These are phyloP conservation scores for Sarocladiaceae sp. DNA, from an alignment of 2,329 filamentous ascomycete species.

Conservation along the genomic window DNA sequence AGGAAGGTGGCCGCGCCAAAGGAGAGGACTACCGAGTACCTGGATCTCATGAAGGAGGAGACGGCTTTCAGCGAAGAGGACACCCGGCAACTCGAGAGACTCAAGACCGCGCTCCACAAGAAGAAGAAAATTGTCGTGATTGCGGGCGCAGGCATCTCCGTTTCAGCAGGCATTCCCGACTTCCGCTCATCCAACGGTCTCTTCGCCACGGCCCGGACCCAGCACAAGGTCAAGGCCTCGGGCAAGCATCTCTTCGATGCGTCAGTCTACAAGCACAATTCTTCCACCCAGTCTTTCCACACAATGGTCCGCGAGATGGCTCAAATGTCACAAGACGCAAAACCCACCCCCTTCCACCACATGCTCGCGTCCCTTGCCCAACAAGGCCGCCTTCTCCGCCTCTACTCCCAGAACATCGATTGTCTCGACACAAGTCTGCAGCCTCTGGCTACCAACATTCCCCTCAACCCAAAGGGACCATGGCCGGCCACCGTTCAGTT, in stretches of 20 bases:
- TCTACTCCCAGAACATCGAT: slow-evolving; percentile 97
- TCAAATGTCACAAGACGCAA: slow-evolving; percentile 66
- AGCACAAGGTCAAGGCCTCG: slow-evolving; percentile 82
- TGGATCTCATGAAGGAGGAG: slow-evolving; percentile 59
- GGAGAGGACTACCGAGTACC: slow-evolving; percentile 71
- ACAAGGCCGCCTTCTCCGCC: slow-evolving; percentile 77
- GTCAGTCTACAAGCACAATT: slow-evolving; percentile 90
- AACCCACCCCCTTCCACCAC: slow-evolving; percentile 87
- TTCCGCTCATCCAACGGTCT: slow-evolving; percentile 89
- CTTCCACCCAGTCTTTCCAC: slow-evolving; percentile 85
- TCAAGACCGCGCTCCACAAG: slow-evolving; percentile 70
- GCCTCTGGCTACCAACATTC: slow-evolving; percentile 73
- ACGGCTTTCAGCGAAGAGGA: slow-evolving; percentile 40
- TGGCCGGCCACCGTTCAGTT: slow-evolving; percentile 94
- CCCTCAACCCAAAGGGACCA: slow-evolving; percentile 73
- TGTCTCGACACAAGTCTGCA: slow-evolving; percentile 81
- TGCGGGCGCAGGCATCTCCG: slow-evolving; percentile 93
- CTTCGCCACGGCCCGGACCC: slow-evolving; percentile 75
- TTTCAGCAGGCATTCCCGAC: slow-evolving; percentile 93
- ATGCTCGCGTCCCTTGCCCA: slow-evolving; percentile 83
- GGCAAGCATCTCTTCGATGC: slow-evolving; percentile 96
- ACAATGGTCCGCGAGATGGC: slow-evolving; percentile 91
- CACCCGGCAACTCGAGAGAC: slow-evolving; percentile 54
- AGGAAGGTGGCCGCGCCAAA: slow-evolving; percentile 56
- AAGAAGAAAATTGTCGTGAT: slow-evolving; percentile 97